phyloP scores from a whole-genome alignment of 2,329 filamentous ascomycete genomes.

The Biscogniauxia marginata region DNA sequence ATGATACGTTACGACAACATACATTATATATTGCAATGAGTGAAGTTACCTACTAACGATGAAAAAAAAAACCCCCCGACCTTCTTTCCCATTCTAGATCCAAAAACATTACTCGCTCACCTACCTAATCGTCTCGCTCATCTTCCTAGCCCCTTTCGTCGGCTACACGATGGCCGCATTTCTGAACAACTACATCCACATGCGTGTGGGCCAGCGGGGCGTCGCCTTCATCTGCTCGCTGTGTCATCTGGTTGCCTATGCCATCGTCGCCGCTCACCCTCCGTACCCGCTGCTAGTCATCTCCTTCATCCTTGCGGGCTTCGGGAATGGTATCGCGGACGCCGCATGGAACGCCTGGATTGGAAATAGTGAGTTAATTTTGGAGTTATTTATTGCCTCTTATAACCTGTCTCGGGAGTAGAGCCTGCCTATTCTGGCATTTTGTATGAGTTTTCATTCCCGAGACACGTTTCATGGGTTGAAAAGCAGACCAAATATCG shows the following conservation, averaged over 20 bases:
- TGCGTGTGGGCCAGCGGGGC: slow-evolving; percentile 60
- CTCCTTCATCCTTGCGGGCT: slow-evolving; percentile 64
- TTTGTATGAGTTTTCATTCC: too few species aligned
- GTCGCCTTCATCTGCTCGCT: slow-evolving; percentile 59
- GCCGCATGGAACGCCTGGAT: slow-evolving; percentile 55
- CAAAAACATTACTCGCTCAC: slow-evolving; percentile 45
- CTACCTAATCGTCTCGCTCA: slow-evolving; percentile 47
- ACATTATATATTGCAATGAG: too few species aligned
- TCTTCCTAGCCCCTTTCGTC: slow-evolving; percentile 47
- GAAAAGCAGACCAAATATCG: too few species aligned
- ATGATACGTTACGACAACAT: too few species aligned
- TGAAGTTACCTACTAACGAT: slow-evolving; percentile 1
- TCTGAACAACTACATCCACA: slow-evolving; percentile 43
- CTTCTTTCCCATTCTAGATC: slow-evolving; percentile 35
- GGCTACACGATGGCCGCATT: slow-evolving; percentile 46
- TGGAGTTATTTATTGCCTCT: too few species aligned
- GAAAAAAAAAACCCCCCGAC: too few species aligned
- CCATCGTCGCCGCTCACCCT: slow-evolving; percentile 62
- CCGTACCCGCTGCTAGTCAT: slow-evolving; percentile 66
- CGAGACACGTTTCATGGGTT: too few species aligned
- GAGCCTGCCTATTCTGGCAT: too few species aligned
- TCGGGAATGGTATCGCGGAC: slow-evolving; percentile 67
- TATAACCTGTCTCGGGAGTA: too few species aligned
- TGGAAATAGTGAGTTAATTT: too few species aligned
- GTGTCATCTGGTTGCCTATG: slow-evolving; percentile 63